Percentiles rank a stretch among this genome's conserved stretches.
These are phyloP conservation scores for Candida tetrigidarum DNA, from an alignment of 1,139 yeast genomes.

Conservation along the genomic window DNA sequence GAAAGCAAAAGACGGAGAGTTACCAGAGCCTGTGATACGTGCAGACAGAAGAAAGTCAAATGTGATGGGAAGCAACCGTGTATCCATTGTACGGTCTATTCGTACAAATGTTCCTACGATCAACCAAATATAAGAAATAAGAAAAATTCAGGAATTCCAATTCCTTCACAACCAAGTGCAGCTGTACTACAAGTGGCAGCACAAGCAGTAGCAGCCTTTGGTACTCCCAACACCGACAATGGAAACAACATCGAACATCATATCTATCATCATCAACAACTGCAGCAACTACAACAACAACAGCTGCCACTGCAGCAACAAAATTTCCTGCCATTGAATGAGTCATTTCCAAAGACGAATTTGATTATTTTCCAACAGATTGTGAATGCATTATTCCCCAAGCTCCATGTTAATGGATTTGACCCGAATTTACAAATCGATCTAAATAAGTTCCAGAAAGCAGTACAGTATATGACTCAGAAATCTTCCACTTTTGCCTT, in stretches of 20 bases:
- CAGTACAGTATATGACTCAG: constrained; percentile 26
- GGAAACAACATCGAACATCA: constrained; percentile 7
- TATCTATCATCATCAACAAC: constrained; percentile 1
- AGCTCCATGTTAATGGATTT: constrained; percentile 41
- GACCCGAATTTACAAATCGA: constrained; percentile 38
- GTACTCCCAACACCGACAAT: constrained; percentile 13
- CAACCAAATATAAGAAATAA: constrained; percentile 72
- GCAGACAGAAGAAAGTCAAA: constrained; percentile 78
- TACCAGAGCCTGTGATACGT: constrained; percentile 83
- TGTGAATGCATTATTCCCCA: constrained; percentile 53
- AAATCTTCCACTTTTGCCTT: constrained; percentile 21
- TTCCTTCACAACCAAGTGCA: constrained; percentile 26
- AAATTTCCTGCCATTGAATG: constrained; percentile 3
- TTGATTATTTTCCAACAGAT: constrained; percentile 31
- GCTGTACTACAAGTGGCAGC: constrained; percentile 19
- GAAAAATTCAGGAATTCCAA: constrained; percentile 38
- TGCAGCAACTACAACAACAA: constrained; percentile 4
- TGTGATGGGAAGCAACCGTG: constrained; percentile 92
- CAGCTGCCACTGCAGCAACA: neutral
- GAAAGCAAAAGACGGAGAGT: constrained; percentile 72
- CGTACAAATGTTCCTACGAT: constrained; percentile 71
- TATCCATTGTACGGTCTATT: constrained; percentile 87
- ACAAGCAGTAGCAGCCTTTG: constrained; percentile 18
- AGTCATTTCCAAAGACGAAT: constrained; percentile 19
- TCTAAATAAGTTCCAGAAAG: constrained; percentile 36